Percentiles rank a stretch among this genome's conserved stretches.
Conservation (phyloP, 2,329 filamentous ascomycete species). For the Verticillium tricorpus region DNA sequence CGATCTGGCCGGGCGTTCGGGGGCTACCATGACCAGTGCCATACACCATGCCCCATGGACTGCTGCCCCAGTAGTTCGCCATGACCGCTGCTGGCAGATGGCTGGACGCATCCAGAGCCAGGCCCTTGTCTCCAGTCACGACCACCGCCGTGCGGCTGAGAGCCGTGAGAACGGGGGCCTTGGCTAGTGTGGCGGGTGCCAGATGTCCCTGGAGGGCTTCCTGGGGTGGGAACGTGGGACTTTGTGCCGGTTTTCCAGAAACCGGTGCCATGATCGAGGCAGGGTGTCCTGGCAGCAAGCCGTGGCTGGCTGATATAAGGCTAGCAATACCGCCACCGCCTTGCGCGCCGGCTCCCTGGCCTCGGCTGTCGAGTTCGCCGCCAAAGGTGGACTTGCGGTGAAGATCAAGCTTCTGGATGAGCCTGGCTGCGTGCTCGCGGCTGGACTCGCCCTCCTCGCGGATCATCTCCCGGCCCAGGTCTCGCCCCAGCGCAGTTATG, state of each 20-base stretch:
- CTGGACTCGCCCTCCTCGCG: constrained; percentile 69
- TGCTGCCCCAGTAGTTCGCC: constrained; percentile 91
- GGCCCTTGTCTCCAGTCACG: constrained; percentile 70
- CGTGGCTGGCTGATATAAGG: constrained; percentile 81
- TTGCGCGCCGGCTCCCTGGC: constrained; percentile 32
- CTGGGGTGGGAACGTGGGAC: constrained; percentile 19
- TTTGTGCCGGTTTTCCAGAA: not conserved
- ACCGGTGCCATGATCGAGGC: constrained; percentile 18
- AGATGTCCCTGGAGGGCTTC: constrained; percentile 48
- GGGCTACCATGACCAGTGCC: constrained; percentile 16
- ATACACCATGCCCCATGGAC: constrained; percentile 58
- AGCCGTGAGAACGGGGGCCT: constrained; percentile 77
- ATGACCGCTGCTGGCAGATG: constrained; percentile 79
- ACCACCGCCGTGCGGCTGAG: constrained; percentile 82
- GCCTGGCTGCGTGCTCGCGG: constrained; percentile 77
- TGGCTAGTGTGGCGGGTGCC: constrained; percentile 77
- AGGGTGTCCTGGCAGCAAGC: constrained; percentile 62
- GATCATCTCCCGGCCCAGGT: constrained; percentile 39
- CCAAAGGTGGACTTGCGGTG: constrained; percentile 72
- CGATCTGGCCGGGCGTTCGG: constrained; percentile 12
- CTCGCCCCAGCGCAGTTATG: constrained; percentile 45
- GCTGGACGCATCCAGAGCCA: constrained; percentile 61
- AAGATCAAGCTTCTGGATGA: constrained; percentile 90
- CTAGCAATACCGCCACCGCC: constrained; percentile 68
- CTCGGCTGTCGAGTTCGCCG: constrained; percentile 32